Evolutionary conservation across 2,329 filamentous ascomycete species (phyloP).

Genomic region (Neonectria ditissima): DNA sequence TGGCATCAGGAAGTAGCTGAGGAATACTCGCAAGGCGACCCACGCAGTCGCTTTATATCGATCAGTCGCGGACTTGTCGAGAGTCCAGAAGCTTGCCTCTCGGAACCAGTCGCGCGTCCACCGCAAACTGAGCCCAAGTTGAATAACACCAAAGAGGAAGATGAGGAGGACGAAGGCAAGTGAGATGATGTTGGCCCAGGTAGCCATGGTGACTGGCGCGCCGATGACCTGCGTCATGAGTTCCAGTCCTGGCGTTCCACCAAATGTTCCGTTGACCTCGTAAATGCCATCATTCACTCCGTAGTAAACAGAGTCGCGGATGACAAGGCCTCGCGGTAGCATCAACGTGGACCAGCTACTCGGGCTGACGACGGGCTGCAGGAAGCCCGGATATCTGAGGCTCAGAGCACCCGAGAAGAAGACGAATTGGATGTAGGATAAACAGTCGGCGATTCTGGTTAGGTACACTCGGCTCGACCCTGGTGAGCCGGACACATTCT

Average conservation of each 20-base stretch:
- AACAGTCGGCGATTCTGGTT: constrained; percentile 61
- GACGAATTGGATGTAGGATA: constrained; percentile 82
- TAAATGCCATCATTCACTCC: constrained; percentile 69
- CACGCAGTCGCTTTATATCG: constrained; percentile 55
- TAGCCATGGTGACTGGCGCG: constrained; percentile 69
- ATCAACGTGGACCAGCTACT: constrained; percentile 76
- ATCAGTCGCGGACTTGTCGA: constrained; percentile 20
- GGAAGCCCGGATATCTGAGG: constrained; percentile 79
- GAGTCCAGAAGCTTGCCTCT: constrained; percentile 25
- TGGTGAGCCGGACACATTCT: not conserved
- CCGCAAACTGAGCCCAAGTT: constrained; percentile 49
- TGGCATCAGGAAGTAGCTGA: constrained; percentile 81
- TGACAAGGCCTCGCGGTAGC: constrained; percentile 56
- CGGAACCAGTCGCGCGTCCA: constrained; percentile 52
- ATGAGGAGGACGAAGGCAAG: constrained; percentile 69
- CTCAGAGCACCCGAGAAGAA: constrained; percentile 77
- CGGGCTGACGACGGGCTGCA: constrained; percentile 76
- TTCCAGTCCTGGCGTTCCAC: constrained; percentile 67
- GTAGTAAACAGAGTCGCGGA: constrained; percentile 39
- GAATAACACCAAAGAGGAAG: constrained; percentile 67
- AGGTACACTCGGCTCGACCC: constrained; percentile 30
- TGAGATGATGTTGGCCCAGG: constrained; percentile 77
- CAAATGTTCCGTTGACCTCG: constrained; percentile 73
- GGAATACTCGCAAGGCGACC: constrained; percentile 60
- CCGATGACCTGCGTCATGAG: constrained; percentile 76